These are phyloP conservation scores for Malus hybrid DNA, from an alignment of 331 rosid genomes.

Conservation along the genomic window DNA sequence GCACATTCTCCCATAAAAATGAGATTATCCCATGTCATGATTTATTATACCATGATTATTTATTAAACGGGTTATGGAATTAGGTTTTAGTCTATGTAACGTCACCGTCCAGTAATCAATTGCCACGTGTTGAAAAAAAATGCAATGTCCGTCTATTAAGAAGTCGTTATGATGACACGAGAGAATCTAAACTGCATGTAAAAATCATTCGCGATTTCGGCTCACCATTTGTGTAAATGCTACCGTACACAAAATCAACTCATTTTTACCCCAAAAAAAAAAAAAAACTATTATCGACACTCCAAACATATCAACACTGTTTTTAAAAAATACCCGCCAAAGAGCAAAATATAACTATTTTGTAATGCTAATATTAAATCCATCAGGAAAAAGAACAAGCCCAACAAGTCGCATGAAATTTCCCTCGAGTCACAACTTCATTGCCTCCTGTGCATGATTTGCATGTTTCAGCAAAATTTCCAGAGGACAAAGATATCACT, in stretches of 20 bases:
- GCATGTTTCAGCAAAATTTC: conserved; percentile 25
- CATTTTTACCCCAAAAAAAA: too few species aligned
- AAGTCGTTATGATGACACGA: neutral
- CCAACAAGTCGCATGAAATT: neutral
- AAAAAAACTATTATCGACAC: too few species aligned
- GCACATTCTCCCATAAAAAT: neutral
- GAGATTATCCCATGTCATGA: neutral
- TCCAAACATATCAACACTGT: too few species aligned
- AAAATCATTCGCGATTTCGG: too few species aligned
- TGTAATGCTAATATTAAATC: neutral
- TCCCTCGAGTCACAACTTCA: neutral
- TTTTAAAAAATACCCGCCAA: fast-evolving
- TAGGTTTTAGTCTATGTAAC: too few species aligned
- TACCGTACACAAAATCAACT: too few species aligned
- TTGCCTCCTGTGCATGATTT: neutral
- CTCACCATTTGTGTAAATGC: too few species aligned
- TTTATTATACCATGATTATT: too few species aligned
- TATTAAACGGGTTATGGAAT: too few species aligned
- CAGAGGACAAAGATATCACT: conserved; percentile 13
- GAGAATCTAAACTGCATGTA: neutral
- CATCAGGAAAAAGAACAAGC: neutral
- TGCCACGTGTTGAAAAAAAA: too few species aligned
- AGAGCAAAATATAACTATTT: neutral
- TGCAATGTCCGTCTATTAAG: too few species aligned
- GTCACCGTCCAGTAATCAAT: too few species aligned